These are phyloP conservation scores for Cynara cardunculus DNA, from an alignment of 129 eudicot genomes.

Conservation along the genomic window DNA sequence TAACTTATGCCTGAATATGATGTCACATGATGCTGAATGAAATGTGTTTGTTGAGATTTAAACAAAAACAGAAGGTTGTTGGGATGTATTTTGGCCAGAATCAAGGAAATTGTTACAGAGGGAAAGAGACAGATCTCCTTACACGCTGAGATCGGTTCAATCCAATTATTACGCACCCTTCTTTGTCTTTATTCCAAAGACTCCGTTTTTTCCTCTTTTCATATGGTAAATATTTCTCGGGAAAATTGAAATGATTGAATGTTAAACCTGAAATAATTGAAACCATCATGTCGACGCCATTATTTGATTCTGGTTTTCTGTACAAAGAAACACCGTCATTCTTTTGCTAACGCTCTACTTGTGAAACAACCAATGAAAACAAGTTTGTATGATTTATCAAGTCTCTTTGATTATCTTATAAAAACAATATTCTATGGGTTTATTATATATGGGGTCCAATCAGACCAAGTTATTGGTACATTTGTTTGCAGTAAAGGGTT, in stretches of 20 bases:
- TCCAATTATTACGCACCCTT: neutral
- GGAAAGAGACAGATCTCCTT: conserved; percentile 22
- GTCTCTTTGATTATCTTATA: neutral
- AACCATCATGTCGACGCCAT: neutral
- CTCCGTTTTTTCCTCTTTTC: no score
- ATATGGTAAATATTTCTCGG: no score
- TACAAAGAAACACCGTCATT: neutral
- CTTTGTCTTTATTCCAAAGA: conserved; percentile 13
- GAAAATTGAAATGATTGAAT: no score
- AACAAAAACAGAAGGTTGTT: conserved; percentile 32
- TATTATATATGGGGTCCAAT: neutral
- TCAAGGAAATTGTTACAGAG: conserved; percentile 17
- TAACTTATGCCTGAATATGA: neutral
- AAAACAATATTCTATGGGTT: neutral
- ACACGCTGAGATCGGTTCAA: neutral
- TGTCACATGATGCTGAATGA: neutral
- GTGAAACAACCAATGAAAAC: no score
- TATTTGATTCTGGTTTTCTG: neutral
- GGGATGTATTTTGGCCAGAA: conserved; percentile 11
- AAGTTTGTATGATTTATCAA: no score
- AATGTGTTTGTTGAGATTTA: neutral
- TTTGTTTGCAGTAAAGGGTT: neutral
- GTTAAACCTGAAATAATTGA: neutral
- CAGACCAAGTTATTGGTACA: neutral
- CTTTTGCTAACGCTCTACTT: no score